Evolutionary conservation across 2,329 filamentous ascomycete species (phyloP).

Genomic region (Chaetomiaceae sp.): DNA sequence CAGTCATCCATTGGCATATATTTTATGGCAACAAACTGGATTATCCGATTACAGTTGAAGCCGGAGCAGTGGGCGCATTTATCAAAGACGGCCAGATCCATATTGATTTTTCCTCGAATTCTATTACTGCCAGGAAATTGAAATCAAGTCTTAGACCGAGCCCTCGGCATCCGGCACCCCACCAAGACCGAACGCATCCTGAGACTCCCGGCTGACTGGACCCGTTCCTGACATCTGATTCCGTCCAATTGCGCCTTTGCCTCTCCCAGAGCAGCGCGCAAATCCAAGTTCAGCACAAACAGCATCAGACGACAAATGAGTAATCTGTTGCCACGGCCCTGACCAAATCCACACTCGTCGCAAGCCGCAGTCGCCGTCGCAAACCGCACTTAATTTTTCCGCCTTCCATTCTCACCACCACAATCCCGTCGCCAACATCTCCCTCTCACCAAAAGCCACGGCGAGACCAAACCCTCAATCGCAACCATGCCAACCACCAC

Average conservation of each 20-base stretch:
- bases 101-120: no score
- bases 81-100: no score
- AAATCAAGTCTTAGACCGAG: slow-evolving; percentile 9
- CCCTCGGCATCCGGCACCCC: slow-evolving; percentile 18
- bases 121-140: no score
- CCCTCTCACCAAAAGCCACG: neutral
- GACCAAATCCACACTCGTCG: neutral
- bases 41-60: neutral
- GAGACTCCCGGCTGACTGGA: slow-evolving; percentile 14
- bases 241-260: neutral
- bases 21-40: neutral
- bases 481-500: slow-evolving; percentile 43
- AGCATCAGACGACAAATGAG: slow-evolving; percentile 1
- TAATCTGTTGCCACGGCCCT: neutral
- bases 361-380: slow-evolving; percentile 1
- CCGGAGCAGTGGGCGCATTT: neutral
- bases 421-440: neutral
- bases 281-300: neutral
- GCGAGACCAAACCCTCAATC: neutral
- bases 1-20: slow-evolving; percentile 11
- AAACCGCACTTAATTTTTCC: neutral
- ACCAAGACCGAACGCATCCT: slow-evolving; percentile 13
- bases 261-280: no score
- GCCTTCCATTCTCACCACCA: neutral
- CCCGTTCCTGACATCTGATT: slow-evolving; percentile 15